These are phyloP conservation scores for Antitrichia curtipendula DNA, from an alignment of 225 moss, liverwort and hornwort genomes.

Conservation along the genomic window DNA sequence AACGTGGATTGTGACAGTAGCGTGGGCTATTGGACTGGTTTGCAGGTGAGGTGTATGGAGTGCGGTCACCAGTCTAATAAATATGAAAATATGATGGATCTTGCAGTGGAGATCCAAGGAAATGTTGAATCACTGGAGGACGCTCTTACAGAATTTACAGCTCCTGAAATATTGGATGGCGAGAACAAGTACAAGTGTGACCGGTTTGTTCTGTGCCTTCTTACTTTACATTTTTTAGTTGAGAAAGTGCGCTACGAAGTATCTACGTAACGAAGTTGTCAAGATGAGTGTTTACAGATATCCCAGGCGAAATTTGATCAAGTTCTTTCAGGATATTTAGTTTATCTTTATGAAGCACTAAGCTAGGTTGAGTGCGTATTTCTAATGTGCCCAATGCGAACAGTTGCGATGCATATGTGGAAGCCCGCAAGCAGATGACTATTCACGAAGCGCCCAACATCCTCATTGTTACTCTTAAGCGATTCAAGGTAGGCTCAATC, in stretches of 20 bases:
- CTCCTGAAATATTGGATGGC: slow-evolving; percentile 80
- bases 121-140: slow-evolving; percentile 77
- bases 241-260: neutral
- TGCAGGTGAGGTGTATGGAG: slow-evolving; percentile 95
- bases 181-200: slow-evolving; percentile 98
- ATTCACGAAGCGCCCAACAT: slow-evolving; percentile 85
- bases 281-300: neutral
- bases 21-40: slow-evolving; percentile 23
- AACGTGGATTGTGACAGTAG: slow-evolving; percentile 20
- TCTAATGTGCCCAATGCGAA: neutral
- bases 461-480: slow-evolving; percentile 77
- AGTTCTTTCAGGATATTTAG: neutral
- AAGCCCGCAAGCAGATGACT: slow-evolving; percentile 79
- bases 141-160: slow-evolving; percentile 76
- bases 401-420: slow-evolving; percentile 84
- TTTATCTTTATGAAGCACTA: neutral
- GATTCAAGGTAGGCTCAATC: slow-evolving; percentile 58
- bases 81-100: slow-evolving; percentile 98
- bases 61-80: slow-evolving; percentile 89
- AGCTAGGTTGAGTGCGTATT: neutral
- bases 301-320: neutral
- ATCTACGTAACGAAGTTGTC: neutral
- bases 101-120: slow-evolving; percentile 97
- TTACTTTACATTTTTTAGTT: neutral
- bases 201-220: slow-evolving; percentile 43